Base-by-base conservation (phyloP, 805 yeast genomes). In the Zygosaccharomyces gambellarensis region DNA sequence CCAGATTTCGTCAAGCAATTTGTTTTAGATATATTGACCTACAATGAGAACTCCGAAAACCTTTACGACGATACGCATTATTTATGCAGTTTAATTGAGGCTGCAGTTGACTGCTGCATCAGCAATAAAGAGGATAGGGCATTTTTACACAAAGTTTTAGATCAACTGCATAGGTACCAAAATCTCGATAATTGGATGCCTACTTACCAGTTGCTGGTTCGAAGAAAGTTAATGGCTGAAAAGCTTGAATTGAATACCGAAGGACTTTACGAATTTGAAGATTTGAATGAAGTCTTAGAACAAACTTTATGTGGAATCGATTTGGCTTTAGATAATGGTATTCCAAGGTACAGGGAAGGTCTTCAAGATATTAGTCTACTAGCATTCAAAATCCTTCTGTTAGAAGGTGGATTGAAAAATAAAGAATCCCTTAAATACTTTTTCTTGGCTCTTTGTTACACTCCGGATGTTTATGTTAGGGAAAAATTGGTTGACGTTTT, bases 101-200 rank as follows among this genome's bases (percentile, higher is more conserved):
- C 85, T 3, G 65, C 88, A 1, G 79, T 82, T 1, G 65, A 61
- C 19, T 59, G 78, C 3, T 60, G 74, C 3, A 43, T 65, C 6
- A 55, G 59, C 2, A 69, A 69, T 38, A 68, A 62, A 19, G 60
- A 58, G 3, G 75, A 71, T 28, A 63, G 52, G 28, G 62, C 60
- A 3, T 80, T 77, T 57, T 62, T 79, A 2, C 56, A 63, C 3
- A 77, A 75, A 12, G 81, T 83, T 0, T 58, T 83, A 6, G 74
- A 76, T 5, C 97, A 90, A 61, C 72, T 94, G 41, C 80, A 83
- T 48, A 76, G 97, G 50, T 77, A 82, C 51, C 80, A 82, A 56
- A 81, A 90, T 53, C 75, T 94, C 69, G 98, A 92, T 60, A 82
- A 79, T 39, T 89, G 95, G 95, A 74, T 85, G 6, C 92, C 97